A percentile compares a stretch with the other conserved stretches of the same genome.
Conservation (phyloP, 257 asterid species). For the Nicotiana paniculata region DNA sequence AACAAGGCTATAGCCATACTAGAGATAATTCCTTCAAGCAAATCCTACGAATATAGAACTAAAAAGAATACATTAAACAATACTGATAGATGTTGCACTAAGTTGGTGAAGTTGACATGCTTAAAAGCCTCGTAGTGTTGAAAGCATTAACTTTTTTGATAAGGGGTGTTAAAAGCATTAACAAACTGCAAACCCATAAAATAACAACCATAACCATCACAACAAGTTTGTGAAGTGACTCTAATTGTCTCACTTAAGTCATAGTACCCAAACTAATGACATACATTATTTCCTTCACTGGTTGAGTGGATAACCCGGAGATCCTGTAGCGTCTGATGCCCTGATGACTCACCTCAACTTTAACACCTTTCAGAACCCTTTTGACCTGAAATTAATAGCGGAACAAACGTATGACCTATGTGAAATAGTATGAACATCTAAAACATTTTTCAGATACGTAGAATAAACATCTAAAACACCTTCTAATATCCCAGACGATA, state of each 20-base stretch:
- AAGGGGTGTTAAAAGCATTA: background rate
- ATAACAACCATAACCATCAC: background rate
- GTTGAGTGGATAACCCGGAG: conserved; percentile 32
- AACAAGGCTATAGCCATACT: background rate
- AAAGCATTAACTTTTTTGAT: background rate
- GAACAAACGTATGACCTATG: background rate
- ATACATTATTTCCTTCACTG: conserved; percentile 36
- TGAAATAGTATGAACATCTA: background rate
- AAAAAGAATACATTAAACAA: background rate
- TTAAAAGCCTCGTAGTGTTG: background rate
- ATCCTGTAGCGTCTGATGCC: conserved; percentile 39
- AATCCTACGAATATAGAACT: background rate
- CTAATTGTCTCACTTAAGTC: background rate
- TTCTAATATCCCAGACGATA: background rate
- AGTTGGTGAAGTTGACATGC: background rate
- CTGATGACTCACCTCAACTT: conserved; percentile 33
- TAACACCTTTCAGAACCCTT: conserved; percentile 42
- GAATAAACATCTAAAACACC: background rate
- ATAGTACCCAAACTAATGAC: conserved; percentile 10
- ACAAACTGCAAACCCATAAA: background rate
- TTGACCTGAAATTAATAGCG: conserved; percentile 32
- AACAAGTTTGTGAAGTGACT: background rate
- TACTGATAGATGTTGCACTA: background rate
- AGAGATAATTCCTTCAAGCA: background rate
- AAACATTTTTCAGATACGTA: background rate